phyloP scores from a whole-genome alignment of 208 protist genomes.

The Trypanosoma boissoni region DNA sequence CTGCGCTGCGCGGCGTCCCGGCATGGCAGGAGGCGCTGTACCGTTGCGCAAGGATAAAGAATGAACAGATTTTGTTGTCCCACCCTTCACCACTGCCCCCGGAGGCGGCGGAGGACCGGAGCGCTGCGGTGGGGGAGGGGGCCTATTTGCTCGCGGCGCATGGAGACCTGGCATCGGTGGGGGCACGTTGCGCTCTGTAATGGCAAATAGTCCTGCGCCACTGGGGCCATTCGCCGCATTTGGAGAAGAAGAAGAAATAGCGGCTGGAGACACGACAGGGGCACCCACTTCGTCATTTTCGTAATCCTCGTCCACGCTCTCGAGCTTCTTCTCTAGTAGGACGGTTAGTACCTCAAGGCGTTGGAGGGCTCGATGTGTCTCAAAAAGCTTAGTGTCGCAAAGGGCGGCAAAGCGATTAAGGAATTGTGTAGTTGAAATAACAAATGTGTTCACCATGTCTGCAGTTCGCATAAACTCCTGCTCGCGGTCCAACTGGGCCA shows the following conservation, averaged over 20 bases:
- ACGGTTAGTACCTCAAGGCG: constrained; percentile 60
- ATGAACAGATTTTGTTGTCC: too few relatives aligned
- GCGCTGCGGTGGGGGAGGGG: constrained; percentile 15
- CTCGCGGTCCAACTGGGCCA: constrained; percentile 25
- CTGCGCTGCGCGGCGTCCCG: too few relatives aligned
- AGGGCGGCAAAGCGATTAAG: constrained; percentile 76
- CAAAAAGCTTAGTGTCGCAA: constrained; percentile 68
- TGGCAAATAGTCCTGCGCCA: neutral
- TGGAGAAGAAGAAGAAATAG: neutral
- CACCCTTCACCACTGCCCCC: neutral
- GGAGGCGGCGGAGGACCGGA: constrained; percentile 19
- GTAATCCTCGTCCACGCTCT: constrained; percentile 32
- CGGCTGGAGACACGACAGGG: too few relatives aligned
- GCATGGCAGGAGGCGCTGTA: constrained; percentile 11
- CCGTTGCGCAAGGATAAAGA: too few relatives aligned
- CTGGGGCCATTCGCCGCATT: neutral
- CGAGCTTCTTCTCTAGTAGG: constrained; percentile 73
- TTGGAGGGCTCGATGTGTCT: constrained; percentile 36
- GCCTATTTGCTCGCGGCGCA: neutral
- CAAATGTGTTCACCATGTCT: constrained; percentile 71
- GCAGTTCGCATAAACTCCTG: constrained; percentile 49
- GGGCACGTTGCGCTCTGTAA: constrained; percentile 6
- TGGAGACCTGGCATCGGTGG: constrained; percentile 32
- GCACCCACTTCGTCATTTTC: constrained; percentile 1
- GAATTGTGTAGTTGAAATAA: constrained; percentile 70